Base-by-base conservation (phyloP, 805 yeast genomes). In the Saccharomycopsis javanensis region DNA sequence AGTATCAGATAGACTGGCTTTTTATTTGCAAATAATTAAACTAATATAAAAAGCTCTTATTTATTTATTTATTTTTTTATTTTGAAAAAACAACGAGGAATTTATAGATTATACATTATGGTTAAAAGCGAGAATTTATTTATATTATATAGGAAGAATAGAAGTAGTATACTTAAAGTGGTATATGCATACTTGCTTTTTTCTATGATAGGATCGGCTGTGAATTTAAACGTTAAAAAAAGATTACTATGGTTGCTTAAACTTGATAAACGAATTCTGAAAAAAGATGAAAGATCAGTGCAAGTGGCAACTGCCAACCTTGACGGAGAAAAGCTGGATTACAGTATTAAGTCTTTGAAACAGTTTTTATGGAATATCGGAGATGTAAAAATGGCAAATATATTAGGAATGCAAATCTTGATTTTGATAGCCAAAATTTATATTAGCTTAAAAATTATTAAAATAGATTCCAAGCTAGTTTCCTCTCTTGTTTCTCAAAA, bases 391-490 rank as follows among this genome's bases (percentile, higher is more conserved):
- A 67, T 71, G 60, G 34, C 69, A 6, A 34, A 62, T 5, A 56
- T 71, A 27, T 64, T 87, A 37, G 59, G 68, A 0, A 62, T 78
- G 0, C 92, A 88, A 68, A 70, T 88, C 5, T 66, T 74, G 0
- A 72, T 88, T 27, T 73, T 91, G 50, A 76, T 86, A 2, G 62
- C 78, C 4, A 77, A 96, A 62, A 92, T 96, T 0, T 68, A 83
- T 25, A 71, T 91, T 28, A 85, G 96, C 1, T 75, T 91, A 51
- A 83, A 83, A 65, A 91, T 90, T 15, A 97, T 97, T 5, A 80
- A 85, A 11, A 74, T 91, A 58, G 97, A 91, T 69, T 97, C 97
- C 62, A 75, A 76, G 65, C 73, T 91, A 55, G 96, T 91, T 4
- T 88, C 96, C 0, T 81, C 88, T 1, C 76, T 91, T 63, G 87